phyloP scores from a whole-genome alignment of 148 eudicot species.

The Silene uniflora region DNA sequence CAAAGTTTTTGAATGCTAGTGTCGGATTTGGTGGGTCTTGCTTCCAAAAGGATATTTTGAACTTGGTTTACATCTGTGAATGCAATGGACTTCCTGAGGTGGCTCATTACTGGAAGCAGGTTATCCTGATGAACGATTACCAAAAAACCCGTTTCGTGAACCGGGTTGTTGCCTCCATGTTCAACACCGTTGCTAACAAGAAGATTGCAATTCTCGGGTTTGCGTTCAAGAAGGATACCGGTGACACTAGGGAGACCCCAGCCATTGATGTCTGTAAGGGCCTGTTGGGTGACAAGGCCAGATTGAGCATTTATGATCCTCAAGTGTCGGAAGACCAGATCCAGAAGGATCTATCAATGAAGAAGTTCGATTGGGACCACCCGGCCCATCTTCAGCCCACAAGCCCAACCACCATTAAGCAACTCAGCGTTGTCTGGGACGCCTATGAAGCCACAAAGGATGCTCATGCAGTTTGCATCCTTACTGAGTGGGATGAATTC shows the following conservation, averaged over 20 bases:
- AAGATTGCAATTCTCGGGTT: constrained; percentile 60
- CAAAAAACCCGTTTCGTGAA: constrained; percentile 62
- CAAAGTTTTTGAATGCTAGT: constrained; percentile 63
- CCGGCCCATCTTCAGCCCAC: constrained; percentile 48
- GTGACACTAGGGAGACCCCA: constrained; percentile 66
- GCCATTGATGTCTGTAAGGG: constrained; percentile 66
- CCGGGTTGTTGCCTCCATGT: constrained; percentile 63
- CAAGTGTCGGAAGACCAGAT: constrained; percentile 59
- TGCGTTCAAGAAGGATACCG: constrained; percentile 72
- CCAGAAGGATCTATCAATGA: constrained; percentile 47
- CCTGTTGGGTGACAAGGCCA: constrained; percentile 53
- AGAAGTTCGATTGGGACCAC: constrained; percentile 59
- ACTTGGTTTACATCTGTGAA: constrained; percentile 69
- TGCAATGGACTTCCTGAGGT: constrained; percentile 74
- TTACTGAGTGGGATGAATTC: constrained; percentile 81
- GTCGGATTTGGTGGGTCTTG: constrained; percentile 77
- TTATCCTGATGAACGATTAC: constrained; percentile 56
- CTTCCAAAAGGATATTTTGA: constrained; percentile 67
- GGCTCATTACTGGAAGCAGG: constrained; percentile 75
- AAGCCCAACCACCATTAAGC: constrained; percentile 38
- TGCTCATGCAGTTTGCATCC: constrained; percentile 60
- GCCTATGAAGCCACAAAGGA: constrained; percentile 62
- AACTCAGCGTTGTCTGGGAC: constrained; percentile 42
- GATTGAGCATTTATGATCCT: constrained; percentile 51
- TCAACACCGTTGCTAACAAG: constrained; percentile 60